Evolutionary conservation across 257 asterid genomes (phyloP), one percentile per base, ranked within the genome.

Genomic region (Lycium barbarum): DNA sequence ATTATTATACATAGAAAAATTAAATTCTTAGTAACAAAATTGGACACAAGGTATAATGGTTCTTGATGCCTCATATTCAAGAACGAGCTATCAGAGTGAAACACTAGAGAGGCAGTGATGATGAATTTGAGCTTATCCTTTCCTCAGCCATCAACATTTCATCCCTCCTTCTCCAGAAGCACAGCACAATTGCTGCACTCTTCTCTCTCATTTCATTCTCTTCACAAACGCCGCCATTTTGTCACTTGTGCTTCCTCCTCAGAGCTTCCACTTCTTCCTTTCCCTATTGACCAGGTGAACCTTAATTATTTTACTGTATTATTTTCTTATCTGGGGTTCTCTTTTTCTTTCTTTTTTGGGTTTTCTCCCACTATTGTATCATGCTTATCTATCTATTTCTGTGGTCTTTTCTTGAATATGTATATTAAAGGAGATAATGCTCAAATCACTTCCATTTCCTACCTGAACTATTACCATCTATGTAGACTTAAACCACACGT

Each of bases 221-320:
- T 81, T 40, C 33, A 57, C n/a, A 85, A 71, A 72, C 82, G 79
- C 15, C 55, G 82, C 7, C 63, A 63, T 47, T 85, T 73, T 33
- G 7, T 79, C 2, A 6, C 73, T 54, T 3, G 36, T 78, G 82
- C 57, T 53, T 83, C 83, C 43, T 67, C 87, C 7, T 38, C 82
- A 9, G 84, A 85, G 84, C 86, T 88, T 68, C 88, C 88, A 12
- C 87, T 88, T 68, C 90, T 88, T n/a, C 90, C 88, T 40, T 88
- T 85, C 45, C 90, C 90, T 7, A 84, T 83, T 73, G 88, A 88
- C 78, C 90, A 88, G 87, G 90, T 88, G 10, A 47, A 57, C 47
- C 33, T 26, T 26, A 26, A 5, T 12, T 73, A 7, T 9, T 17
- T 22, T 8, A 4, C 5, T 26, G 6, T 83, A 4, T 0, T 12